Evolutionary conservation across 192 early-diverging fungal genomes (phyloP).

Genomic region (Coemansia sp.): DNA sequence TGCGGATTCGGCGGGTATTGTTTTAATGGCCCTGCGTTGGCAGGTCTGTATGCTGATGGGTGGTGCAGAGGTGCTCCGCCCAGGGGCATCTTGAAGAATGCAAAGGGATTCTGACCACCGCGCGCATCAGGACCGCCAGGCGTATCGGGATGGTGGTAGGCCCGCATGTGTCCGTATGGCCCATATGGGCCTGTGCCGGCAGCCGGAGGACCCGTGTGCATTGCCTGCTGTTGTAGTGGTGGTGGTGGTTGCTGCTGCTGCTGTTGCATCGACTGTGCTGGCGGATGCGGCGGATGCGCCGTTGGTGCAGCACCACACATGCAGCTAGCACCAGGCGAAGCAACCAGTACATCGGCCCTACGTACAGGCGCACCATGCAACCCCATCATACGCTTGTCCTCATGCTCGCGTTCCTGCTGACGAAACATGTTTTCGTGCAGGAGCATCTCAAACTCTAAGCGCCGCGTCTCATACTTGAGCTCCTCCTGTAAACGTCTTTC

Average conservation of each 20-base stretch:
- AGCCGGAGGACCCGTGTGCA: conserved; percentile 8
- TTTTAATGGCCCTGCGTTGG: no score
- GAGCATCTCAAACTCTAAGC: conserved; percentile 52
- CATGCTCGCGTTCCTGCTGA: conserved; percentile 28
- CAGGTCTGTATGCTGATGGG: conserved; percentile 36
- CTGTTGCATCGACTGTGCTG: conserved; percentile 9
- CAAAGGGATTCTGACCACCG: conserved; percentile 39
- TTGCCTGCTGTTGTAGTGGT: conserved; percentile 5
- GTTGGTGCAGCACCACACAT: neutral
- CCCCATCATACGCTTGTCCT: no score
- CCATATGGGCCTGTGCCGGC: conserved; percentile 12
- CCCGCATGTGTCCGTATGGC: conserved; percentile 6
- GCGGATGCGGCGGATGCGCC: neutral
- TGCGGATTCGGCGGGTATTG: conserved; percentile 5
- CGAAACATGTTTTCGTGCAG: conserved; percentile 42
- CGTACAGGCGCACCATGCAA: conserved; percentile 12
- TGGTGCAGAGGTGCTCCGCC: conserved; percentile 38
- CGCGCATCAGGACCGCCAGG: conserved; percentile 40
- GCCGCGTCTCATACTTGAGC: conserved; percentile 39
- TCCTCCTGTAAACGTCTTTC: conserved; percentile 48
- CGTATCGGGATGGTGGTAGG: conserved; percentile 52
- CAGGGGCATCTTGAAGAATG: conserved; percentile 49
- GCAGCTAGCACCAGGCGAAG: conserved; percentile 48
- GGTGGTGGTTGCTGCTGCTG: conserved; percentile 10
- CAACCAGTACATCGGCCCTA: conserved; percentile 31